A percentile compares a stretch with the other conserved stretches of the same genome.
Conservation (phyloP, 2,329 filamentous ascomycete genomes). For the Fulvia fulva region DNA sequence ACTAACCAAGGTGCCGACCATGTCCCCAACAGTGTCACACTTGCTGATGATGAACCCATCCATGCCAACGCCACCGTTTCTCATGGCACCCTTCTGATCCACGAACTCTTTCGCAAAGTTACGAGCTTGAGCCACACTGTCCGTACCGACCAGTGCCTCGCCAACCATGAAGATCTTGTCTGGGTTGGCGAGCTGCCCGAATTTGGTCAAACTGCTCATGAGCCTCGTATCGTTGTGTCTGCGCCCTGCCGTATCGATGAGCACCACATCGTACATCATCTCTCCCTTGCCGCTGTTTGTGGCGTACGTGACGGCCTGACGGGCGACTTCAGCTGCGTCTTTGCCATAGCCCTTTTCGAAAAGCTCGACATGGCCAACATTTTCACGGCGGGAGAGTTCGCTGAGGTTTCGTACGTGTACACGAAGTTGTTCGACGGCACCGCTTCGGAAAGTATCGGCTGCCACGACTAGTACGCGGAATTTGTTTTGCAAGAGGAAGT, state of each 20-base stretch:
- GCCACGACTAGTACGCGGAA: slow-evolving; percentile 92
- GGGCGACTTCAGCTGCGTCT: slow-evolving; percentile 90
- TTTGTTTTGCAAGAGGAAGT: slow-evolving; percentile 95
- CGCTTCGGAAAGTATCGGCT: slow-evolving; percentile 94
- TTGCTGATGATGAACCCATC: slow-evolving; percentile 99
- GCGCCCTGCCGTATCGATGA: slow-evolving; percentile 93
- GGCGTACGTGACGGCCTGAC: slow-evolving; percentile 84
- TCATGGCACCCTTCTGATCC: slow-evolving; percentile 32
- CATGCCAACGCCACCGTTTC: slow-evolving; percentile 62
- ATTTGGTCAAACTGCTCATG: slow-evolving; percentile 96
- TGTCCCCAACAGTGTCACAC: slow-evolving; percentile 98
- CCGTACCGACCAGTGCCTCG: slow-evolving; percentile 88
- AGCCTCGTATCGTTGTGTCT: slow-evolving; percentile 92
- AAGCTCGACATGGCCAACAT: slow-evolving; percentile 74
- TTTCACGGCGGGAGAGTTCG: slow-evolving; percentile 80
- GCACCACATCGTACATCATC: slow-evolving; percentile 73
- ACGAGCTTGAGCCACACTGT: slow-evolving; percentile 89
- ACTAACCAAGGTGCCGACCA: slow-evolving; percentile 92
- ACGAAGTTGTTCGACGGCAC: slow-evolving; percentile 92
- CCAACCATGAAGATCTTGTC: slow-evolving; percentile 99
- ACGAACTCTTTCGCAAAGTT: slow-evolving; percentile 91
- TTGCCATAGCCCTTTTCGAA: slow-evolving; percentile 98
- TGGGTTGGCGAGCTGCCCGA: slow-evolving; percentile 90
- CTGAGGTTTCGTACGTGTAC: slow-evolving; percentile 93
- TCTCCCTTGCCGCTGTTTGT: slow-evolving; percentile 50